Conservation (phyloP, 2,329 filamentous ascomycete species). For the Ophiostoma triangulosporum region DNA sequence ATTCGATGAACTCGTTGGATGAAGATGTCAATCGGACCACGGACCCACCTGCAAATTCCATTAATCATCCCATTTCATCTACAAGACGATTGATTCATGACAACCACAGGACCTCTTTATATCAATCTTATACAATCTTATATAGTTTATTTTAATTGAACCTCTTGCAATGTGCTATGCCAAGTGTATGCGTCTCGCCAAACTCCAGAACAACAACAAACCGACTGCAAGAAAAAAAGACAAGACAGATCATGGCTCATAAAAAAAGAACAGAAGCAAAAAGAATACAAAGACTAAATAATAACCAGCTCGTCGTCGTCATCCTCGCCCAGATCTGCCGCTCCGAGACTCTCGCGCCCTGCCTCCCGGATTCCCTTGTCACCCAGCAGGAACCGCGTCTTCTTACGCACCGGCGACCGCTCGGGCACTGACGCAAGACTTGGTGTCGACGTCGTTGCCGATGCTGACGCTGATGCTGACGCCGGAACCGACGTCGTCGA, state of each 20-base stretch:
- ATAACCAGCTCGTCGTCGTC: slow-evolving; percentile 36
- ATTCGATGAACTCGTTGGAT: no score
- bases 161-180: no score
- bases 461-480: not conserved
- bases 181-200: no score
- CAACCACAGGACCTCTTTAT: no score
- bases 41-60: no score
- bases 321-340: slow-evolving; percentile 15
- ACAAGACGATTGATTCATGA: no score
- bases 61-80: no score
- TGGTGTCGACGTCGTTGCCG: not conserved
- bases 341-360: slow-evolving; percentile 57
- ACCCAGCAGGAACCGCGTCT: slow-evolving; percentile 67
- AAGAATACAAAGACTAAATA: slow-evolving; percentile 18
- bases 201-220: not conserved
- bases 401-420: slow-evolving; percentile 46
- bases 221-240: not conserved
- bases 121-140: no score
- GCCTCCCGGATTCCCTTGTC: slow-evolving; percentile 66
- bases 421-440: slow-evolving; percentile 12
- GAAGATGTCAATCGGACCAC: no score
- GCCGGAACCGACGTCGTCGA: not conserved
- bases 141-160: no score
- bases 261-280: not conserved
- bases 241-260: not conserved